Evolutionary conservation across 2,329 filamentous ascomycete genomes (phyloP), one percentile per base, ranked within the genome.

Genomic region (Xylaria multiplex): DNA sequence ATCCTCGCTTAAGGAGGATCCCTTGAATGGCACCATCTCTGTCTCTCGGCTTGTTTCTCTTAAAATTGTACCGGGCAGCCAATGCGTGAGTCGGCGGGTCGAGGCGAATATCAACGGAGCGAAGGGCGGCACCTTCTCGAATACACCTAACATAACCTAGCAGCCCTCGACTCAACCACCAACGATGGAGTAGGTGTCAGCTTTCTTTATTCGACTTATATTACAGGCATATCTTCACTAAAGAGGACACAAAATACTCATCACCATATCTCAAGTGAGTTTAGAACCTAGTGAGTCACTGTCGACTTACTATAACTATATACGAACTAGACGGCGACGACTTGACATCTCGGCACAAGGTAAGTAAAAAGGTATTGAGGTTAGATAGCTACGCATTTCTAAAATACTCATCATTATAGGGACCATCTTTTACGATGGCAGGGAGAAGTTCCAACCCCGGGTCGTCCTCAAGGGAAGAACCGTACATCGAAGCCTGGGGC

Each of bases 401-500:
- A 59, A 69, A 27, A 52, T 13, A 4, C 4, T 19, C 45, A 50
- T n/a, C 2, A 13, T 46, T 65, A 19, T 42, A 74, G 71, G 67
- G 62, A 55, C 43, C 55, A 45, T 63, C 55, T 37, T 27, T 19
- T 43, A 57, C 64, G 40, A 65, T n/a, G 45, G 57, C 68, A 27
- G 59, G 45, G 49, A 68, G 62, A 43, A 32, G 69, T 49, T 55
- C 69, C 32, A 56, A 46, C 37, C 58, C 69, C 22, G 66, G 67
- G 43, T 45, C 59, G 62, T 61, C 50, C 48, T 49, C 63, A n/a
- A 42, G 22, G 24, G 66, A 60, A 59, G 68, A 63, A 16, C 62
- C 48, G 14, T 73, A 59, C 45, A 73, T 75, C 63, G 71, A 75
- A 59, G 75, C 73, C 9, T 76, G 71, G 45, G 74, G 74, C 13